Evolutionary conservation across 2,329 filamentous ascomycete species (phyloP).

Genomic region (Arthrocladium fulminans): DNA sequence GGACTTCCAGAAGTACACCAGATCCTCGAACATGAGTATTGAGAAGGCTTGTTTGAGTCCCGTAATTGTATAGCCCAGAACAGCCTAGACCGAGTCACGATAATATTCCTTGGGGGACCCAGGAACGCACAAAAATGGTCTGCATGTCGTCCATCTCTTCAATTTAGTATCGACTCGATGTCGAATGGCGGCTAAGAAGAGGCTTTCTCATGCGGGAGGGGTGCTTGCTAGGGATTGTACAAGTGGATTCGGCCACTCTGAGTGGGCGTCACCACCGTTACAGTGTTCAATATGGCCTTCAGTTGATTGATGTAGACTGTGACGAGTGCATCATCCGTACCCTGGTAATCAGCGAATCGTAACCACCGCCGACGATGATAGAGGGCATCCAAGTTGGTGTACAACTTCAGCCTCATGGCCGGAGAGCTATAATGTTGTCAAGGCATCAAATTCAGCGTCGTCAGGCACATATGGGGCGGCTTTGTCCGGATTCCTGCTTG

Average conservation of each 20-base stretch:
- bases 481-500: slow-evolving; percentile 31
- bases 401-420: slow-evolving; percentile 24
- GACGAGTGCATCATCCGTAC: slow-evolving; percentile 37
- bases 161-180: slow-evolving; percentile 20
- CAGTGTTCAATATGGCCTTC: slow-evolving; percentile 29
- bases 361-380: slow-evolving; percentile 35
- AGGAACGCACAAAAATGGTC: slow-evolving; percentile 25
- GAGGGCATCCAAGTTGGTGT: slow-evolving; percentile 28
- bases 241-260: background rate
- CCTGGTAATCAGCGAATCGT: slow-evolving; percentile 39
- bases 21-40: slow-evolving; percentile 32
- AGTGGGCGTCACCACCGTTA: background rate
- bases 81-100: slow-evolving; percentile 23
- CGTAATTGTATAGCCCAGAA: slow-evolving; percentile 25
- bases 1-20: slow-evolving; percentile 17
- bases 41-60: slow-evolving; percentile 30
- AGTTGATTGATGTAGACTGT: slow-evolving; percentile 33
- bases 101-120: slow-evolving; percentile 20
- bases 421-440: slow-evolving; percentile 27
- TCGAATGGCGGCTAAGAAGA: background rate
- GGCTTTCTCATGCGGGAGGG: background rate
- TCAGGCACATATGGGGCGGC: slow-evolving; percentile 29
- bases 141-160: slow-evolving; percentile 26
- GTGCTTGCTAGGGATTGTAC: background rate
- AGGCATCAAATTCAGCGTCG: slow-evolving; percentile 29